Evolutionary conservation across 768 basidiomycete genomes (phyloP).

Genomic region (Candolleomyces efflorescens): DNA sequence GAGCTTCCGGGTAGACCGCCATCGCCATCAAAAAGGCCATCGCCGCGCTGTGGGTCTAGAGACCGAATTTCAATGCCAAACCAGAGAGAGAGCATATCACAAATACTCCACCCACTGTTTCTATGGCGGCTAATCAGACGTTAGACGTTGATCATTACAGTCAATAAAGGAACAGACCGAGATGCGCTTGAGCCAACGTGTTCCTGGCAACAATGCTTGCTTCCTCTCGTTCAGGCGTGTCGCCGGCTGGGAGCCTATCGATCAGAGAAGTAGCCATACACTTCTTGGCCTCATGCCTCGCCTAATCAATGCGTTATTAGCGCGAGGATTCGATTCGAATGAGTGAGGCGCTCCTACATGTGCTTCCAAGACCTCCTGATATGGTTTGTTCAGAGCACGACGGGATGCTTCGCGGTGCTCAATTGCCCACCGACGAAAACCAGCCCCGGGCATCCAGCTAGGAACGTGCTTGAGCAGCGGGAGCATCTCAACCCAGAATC

Average conservation of each 20-base stretch:
- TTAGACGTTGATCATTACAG: neutral
- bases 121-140: neutral
- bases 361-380: neutral
- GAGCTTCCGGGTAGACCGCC: slow-evolving; percentile 31
- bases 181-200: neutral
- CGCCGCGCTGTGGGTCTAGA: neutral
- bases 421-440: slow-evolving; percentile 11
- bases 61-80: neutral
- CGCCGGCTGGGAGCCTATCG: neutral
- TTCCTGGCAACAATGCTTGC: neutral
- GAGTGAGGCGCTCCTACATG: neutral
- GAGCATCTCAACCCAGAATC: slow-evolving; percentile 10
- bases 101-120: neutral
- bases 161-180: neutral
- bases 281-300: neutral
- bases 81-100: neutral
- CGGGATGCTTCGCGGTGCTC: neutral
- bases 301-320: neutral
- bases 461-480: slow-evolving; percentile 25
- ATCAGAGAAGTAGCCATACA: slow-evolving; percentile 1
- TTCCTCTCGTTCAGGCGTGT: neutral
- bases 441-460: slow-evolving; percentile 33
- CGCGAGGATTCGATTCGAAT: neutral
- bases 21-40: slow-evolving; percentile 21
- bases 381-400: neutral